Evolutionary conservation across 371 early-diverging fungal genomes (phyloP).

Genomic region (Phascolomyces articulosus): DNA sequence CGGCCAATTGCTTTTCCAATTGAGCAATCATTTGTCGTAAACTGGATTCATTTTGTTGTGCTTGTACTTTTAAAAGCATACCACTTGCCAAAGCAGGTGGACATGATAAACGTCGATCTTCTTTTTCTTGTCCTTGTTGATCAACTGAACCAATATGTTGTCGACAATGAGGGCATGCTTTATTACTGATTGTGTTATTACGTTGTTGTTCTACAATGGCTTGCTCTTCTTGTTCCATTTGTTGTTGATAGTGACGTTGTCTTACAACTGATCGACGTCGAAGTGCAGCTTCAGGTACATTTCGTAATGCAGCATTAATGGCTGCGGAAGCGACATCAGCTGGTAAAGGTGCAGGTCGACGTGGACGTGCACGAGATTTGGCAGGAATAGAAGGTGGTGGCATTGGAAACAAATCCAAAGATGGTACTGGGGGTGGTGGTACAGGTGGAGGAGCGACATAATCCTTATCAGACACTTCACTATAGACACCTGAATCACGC

Average conservation of each 20-base stretch:
- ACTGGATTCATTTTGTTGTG: constrained; percentile 7
- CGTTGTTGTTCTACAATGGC: background rate
- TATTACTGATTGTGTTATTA: too few species aligned
- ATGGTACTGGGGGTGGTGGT: constrained; percentile 13
- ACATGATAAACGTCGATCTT: constrained; percentile 25
- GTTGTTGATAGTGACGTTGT: constrained; percentile 24
- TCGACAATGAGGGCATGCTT: constrained; percentile 41
- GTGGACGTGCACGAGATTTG: constrained; percentile 22
- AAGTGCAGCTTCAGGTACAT: constrained; percentile 35
- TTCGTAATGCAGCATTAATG: constrained; percentile 27
- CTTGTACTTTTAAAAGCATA: background rate
- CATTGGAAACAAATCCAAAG: constrained; percentile 23
- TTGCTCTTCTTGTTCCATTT: constrained; percentile 3
- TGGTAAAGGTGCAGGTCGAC: constrained; percentile 39
- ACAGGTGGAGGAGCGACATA: constrained; percentile 10
- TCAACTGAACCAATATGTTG: constrained; percentile 8
- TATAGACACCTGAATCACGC: constrained; percentile 47
- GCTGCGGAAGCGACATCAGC: constrained; percentile 39
- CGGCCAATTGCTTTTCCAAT: constrained; percentile 44
- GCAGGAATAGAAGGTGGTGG: constrained; percentile 28
- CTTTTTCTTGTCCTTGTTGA: background rate
- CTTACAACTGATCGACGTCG: constrained; percentile 37
- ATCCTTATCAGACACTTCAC: constrained; percentile 37
- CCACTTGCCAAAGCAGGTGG: constrained; percentile 40
- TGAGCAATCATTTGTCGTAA: constrained; percentile 29